Evolutionary conservation across 441 rosid genomes (phyloP), one percentile per base, ranked within the genome.

Genomic region (Flueggea neowawraea): DNA sequence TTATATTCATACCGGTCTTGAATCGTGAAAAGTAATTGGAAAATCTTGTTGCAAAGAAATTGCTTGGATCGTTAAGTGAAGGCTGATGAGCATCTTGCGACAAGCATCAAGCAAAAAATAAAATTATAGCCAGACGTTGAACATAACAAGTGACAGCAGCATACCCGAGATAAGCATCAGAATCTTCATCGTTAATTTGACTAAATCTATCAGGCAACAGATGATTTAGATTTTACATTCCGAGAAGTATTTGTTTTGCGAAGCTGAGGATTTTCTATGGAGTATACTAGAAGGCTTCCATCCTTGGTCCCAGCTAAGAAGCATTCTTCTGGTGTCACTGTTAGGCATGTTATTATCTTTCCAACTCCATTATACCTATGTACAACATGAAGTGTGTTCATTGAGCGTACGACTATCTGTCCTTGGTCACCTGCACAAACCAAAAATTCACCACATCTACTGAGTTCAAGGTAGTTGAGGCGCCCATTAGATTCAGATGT

Each of bases 371-470:
- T 80, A 45, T 85, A 95, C 78, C 84, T 83, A 62, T 76, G 82
- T 64, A 91, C 91, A 70, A 90, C 80, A 72, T 87, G 96, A 33
- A 95, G 93, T 13, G 95, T 77, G 84, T 82, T 88, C 97, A 95
- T 91, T 58, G 98, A 88, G 70, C 95, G 86, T 17, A 95, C 93
- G 68, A 83, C 84, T 65, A 95, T 78, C 70, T 88, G 98, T 62
- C 99, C 97, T 78, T 95, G 99, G 87, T 95, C 99, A 65, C 98
- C 96, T 0, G 95, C 97, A 61, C 91, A 91, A 61, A 89, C 96
- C 80, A 95, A 81, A 75, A 89, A 91, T 73, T 89, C 91, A 53
- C 97, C 99, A 33, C 99, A 95, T 10, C 66, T 73, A 60, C 97
- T 89, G 69, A 95, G 92, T 78, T 89, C 96, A 65, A 89, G 79